Evolutionary conservation across 2,329 filamentous ascomycete genomes (phyloP).

Genomic region (Epichloe festucae): DNA sequence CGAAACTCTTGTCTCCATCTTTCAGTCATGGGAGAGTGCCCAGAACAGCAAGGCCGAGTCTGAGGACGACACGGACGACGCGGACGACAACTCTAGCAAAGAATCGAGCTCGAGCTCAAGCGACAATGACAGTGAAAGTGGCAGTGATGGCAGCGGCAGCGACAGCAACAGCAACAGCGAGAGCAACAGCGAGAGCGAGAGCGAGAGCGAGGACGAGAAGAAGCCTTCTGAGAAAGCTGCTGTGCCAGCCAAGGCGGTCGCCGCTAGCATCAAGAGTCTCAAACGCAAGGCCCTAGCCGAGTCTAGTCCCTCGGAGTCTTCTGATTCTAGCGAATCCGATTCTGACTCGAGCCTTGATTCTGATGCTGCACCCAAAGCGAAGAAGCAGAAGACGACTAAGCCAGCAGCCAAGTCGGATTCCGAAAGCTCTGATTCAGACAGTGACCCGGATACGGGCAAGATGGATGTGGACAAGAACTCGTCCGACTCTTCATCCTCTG

Average conservation of each 20-base stretch:
- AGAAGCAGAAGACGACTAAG: slow-evolving; percentile 35
- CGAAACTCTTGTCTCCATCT: slow-evolving; percentile 36
- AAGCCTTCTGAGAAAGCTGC: slow-evolving; percentile 9
- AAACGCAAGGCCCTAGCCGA: slow-evolving; percentile 28
- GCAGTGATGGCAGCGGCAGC: slow-evolving; percentile 11
- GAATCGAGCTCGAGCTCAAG: slow-evolving; percentile 19
- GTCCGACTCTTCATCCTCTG: slow-evolving; percentile 11
- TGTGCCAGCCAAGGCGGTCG: slow-evolving; percentile 9
- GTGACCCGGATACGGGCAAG: slow-evolving; percentile 4
- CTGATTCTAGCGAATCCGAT: slow-evolving; percentile 19
- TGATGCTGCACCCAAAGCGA: slow-evolving; percentile 34
- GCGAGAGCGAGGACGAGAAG: slow-evolving; percentile 9
- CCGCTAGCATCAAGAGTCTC: slow-evolving; percentile 16
- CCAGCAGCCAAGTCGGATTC: slow-evolving; percentile 9
- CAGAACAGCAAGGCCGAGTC: slow-evolving; percentile 11
- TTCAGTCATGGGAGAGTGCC: slow-evolving; percentile 34
- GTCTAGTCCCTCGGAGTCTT: slow-evolving; percentile 14
- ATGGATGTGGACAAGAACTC: slow-evolving; percentile 16
- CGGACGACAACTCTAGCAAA: slow-evolving; percentile 19
- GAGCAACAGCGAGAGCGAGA: slow-evolving; percentile 10
- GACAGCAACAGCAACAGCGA: too few relatives aligned
- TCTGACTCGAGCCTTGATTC: slow-evolving; percentile 29
- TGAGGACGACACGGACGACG: slow-evolving; percentile 13
- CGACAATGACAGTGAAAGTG: slow-evolving; percentile 16
- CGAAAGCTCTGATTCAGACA: slow-evolving; percentile 8